A percentile compares a stretch with the other conserved stretches of the same genome.
Evolutionary conservation across 2,329 filamentous ascomycete species (phyloP).

Genomic region (Rhynchosporium graminicola): DNA sequence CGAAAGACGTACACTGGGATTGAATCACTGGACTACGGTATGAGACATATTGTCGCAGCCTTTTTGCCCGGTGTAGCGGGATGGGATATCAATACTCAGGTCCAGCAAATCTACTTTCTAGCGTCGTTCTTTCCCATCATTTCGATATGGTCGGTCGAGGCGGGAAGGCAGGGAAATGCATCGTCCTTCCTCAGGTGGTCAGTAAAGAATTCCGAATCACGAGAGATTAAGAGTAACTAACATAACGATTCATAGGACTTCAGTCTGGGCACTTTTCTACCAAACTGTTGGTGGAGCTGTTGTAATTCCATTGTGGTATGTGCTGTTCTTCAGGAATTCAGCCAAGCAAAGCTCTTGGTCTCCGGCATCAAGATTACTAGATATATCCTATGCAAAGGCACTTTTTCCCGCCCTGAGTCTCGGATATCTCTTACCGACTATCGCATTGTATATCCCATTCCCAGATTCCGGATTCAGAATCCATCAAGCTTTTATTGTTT

Average conservation of each 20-base stretch:
- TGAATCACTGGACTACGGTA: background rate
- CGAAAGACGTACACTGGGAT: background rate
- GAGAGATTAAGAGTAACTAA: background rate
- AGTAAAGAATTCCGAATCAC: too few species aligned
- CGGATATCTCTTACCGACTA: conserved; percentile 1
- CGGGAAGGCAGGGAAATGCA: conserved; percentile 5
- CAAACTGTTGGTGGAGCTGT: conserved; percentile 7
- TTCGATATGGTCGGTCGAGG: conserved; percentile 5
- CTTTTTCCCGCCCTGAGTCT: background rate
- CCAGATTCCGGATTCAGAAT: background rate
- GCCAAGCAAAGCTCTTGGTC: background rate
- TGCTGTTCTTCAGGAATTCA: background rate
- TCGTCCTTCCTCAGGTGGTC: background rate
- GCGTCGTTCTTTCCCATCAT: conserved; percentile 1
- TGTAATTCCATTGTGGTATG: conserved; percentile 2
- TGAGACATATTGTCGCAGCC: background rate
- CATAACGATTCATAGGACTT: background rate
- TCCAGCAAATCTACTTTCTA: conserved; percentile 6
- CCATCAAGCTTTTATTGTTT: background rate
- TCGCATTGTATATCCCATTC: conserved; percentile 6
- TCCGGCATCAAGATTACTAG: background rate
- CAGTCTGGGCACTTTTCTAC: conserved; percentile 3
- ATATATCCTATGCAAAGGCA: background rate
- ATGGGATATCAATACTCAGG: background rate
- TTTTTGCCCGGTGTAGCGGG: conserved; percentile 3